Evolutionary conservation across 306 rosid species (phyloP).

Genomic region (Quercus suber): DNA sequence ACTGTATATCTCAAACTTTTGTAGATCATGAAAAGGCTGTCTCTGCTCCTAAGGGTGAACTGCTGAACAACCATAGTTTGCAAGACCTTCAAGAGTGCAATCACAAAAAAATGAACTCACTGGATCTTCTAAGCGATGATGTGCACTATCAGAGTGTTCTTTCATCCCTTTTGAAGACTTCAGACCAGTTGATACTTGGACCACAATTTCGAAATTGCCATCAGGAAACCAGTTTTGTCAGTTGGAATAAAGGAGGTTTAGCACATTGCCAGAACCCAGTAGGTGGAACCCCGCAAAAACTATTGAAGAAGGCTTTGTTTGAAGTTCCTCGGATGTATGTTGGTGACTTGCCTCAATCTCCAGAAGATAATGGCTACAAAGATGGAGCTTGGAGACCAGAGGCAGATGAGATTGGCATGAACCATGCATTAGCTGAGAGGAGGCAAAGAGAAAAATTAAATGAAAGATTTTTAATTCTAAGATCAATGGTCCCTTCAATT

Average conservation of each 20-base stretch:
- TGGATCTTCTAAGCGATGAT: conserved; percentile 42
- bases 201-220: conserved; percentile 34
- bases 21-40: conserved; percentile 41
- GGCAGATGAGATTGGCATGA: conserved; percentile 55
- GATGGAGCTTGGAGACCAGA: conserved; percentile 57
- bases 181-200: conserved; percentile 49
- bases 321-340: conserved; percentile 76
- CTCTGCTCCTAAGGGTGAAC: conserved; percentile 30
- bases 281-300: conserved; percentile 42
- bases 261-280: conserved; percentile 35
- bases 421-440: conserved; percentile 66
- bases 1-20: conserved; percentile 76
- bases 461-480: conserved; percentile 63
- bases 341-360: conserved; percentile 39
- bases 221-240: conserved; percentile 52
- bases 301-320: conserved; percentile 66
- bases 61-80: conserved; percentile 15
- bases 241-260: conserved; percentile 48
- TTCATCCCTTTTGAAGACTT: conserved; percentile 46
- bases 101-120: conserved; percentile 40
- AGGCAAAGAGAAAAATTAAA: conserved; percentile 71
- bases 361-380: conserved; percentile 53
- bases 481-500: conserved; percentile 71
- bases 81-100: conserved; percentile 38
- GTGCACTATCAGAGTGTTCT: conserved; percentile 61